Evolutionary conservation across 495 filamentous ascomycete species (phyloP), one percentile per base, ranked within the genome.

Genomic region (Geoglossum glabrum): DNA sequence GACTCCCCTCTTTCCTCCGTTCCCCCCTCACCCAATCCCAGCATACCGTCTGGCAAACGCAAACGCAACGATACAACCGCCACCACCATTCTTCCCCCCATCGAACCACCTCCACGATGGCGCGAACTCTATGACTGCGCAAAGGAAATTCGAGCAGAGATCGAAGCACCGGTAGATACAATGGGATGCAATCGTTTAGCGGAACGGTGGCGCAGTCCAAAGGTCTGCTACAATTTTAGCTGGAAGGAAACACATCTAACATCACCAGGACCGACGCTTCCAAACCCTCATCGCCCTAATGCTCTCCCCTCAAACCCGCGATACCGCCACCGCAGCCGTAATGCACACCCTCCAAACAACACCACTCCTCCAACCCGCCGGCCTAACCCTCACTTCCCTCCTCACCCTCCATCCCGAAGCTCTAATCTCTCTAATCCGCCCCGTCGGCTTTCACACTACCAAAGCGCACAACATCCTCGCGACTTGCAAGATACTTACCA

Each of bases 261-360:
- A 19, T 0, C 17, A 46, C 0, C 31, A 74, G 60, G 86, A 90
- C 65, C 79, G 79, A 60, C 79, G 93, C 1, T 95, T 93, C 66
- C 92, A 99, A 59, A 97, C 87, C 3, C 76, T 99, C 28, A 78
- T 93, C 28, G 81, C 90, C 2, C 72, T 99, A 56, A 97, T 99
- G 93, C 80, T 99, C n/a, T 90, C 85, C 4, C 85, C 81, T 13
- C 92, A 98, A 66, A 98, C 92, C 1, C 96, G 95, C 65, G 92
- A 98, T 69, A 95, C 90, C 0, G 85, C 90, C 46, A 98, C 84
- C 19, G 86, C 90, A 0, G 78, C 81, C 13, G 89, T 87, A 10
- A 94, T 98, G 83, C 72, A 72, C 57, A 76, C 81, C 3, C 70
- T 98, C 56, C 82, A 90, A 59, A 82, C 76, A 0, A 79, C 87